Percentiles rank a stretch among this genome's conserved stretches.
phyloP scores from a whole-genome alignment of 192 early-diverging fungal species.

The Thoreauomyces humboldtii region DNA sequence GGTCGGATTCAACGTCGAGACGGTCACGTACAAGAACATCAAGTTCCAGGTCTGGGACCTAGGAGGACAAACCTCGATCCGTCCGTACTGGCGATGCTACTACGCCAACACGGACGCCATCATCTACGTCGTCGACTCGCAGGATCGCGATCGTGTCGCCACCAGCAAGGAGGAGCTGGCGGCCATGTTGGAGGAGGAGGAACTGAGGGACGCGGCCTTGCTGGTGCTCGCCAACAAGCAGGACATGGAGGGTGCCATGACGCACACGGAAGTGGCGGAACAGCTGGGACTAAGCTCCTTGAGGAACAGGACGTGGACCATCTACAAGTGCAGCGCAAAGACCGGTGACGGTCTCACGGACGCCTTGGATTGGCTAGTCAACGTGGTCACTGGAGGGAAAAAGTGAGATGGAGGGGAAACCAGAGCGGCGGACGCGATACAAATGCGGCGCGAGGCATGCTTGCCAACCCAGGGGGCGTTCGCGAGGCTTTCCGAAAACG shows the following conservation, averaged over 20 bases:
- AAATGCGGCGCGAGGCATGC: no score
- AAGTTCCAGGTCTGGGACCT: slow-evolving; percentile 99
- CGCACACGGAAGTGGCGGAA: slow-evolving; percentile 84
- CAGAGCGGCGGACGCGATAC: no score
- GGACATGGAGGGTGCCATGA: slow-evolving; percentile 93
- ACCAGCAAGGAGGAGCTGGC: slow-evolving; percentile 87
- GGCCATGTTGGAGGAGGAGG: slow-evolving; percentile 93
- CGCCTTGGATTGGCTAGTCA: slow-evolving; percentile 87
- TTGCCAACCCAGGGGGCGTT: no score
- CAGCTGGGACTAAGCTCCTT: slow-evolving; percentile 76
- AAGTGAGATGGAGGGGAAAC: no score
- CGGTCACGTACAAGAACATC: slow-evolving; percentile 94
- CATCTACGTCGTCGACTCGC: slow-evolving; percentile 95
- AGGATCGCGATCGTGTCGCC: slow-evolving; percentile 84
- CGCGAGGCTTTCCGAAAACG: no score
- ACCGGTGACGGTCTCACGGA: slow-evolving; percentile 93
- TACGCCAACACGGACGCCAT: slow-evolving; percentile 98
- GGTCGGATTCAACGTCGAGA: slow-evolving; percentile 82
- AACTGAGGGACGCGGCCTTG: slow-evolving; percentile 82
- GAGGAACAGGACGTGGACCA: slow-evolving; percentile 90
- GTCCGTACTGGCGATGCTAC: slow-evolving; percentile 99
- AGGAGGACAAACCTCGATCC: slow-evolving; percentile 85
- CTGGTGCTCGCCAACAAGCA: slow-evolving; percentile 98
- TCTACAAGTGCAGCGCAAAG: slow-evolving; percentile 90
- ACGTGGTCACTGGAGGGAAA: slow-evolving; percentile 31